A percentile compares a stretch with the other conserved stretches of the same genome.
Evolutionary conservation across 1,284 basidiomycete genomes (phyloP).

Genomic region (Sutorius eximius): DNA sequence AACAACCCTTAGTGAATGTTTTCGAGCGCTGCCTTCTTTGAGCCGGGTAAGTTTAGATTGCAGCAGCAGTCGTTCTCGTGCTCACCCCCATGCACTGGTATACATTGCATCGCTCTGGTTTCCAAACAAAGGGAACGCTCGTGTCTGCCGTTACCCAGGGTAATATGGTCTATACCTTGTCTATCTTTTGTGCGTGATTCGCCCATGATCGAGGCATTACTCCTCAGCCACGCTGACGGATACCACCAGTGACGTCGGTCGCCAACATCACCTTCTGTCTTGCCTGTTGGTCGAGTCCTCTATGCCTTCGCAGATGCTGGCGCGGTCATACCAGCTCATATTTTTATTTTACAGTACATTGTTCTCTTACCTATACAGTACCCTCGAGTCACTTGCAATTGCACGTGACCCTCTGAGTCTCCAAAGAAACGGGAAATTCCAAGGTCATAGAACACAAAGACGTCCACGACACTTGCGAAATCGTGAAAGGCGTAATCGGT

Average conservation of each 20-base stretch:
- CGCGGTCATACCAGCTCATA: neutral
- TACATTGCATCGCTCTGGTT: neutral
- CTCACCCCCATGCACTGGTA: conserved; percentile 3
- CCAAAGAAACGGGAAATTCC: too few species aligned
- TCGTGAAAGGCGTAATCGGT: too few species aligned
- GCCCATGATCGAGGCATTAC: neutral
- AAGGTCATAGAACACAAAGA: too few species aligned
- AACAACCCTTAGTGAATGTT: conserved; percentile 6
- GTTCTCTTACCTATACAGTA: too few species aligned
- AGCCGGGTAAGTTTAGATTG: conserved; percentile 1
- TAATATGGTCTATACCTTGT: neutral
- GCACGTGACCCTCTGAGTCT: too few species aligned
- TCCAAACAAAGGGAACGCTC: neutral
- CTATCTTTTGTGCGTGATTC: neutral
- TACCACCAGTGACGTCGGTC: neutral
- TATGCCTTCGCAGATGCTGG: neutral
- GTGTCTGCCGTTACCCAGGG: neutral
- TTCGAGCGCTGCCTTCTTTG: conserved; percentile 7
- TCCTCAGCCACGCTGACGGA: neutral
- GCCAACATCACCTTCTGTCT: neutral
- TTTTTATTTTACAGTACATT: too few species aligned
- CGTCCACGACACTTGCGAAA: too few species aligned
- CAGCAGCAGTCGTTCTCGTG: neutral
- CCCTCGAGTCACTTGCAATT: too few species aligned
- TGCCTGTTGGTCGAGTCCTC: neutral